Conservation (phyloP, 208 protist genomes). For the Sergeia podlipaevii region DNA sequence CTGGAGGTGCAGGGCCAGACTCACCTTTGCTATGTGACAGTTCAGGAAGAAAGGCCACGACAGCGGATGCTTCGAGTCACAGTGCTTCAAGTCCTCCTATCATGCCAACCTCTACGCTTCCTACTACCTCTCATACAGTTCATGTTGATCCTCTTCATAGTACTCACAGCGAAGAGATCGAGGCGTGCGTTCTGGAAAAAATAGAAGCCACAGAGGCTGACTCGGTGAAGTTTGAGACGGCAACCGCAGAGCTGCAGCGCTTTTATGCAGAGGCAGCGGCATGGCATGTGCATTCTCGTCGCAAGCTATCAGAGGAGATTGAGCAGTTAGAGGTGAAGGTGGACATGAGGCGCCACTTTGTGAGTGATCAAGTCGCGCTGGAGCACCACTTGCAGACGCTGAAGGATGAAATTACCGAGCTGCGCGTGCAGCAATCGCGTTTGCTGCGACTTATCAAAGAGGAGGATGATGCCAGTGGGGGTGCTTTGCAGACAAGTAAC, state of each 20-base stretch:
- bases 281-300: constrained; percentile 8
- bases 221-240: constrained; percentile 9
- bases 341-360: constrained; percentile 5
- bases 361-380: neutral
- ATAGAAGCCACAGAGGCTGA: constrained; percentile 9
- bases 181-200: constrained; percentile 10
- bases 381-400: neutral
- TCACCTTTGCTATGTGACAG: too few species aligned
- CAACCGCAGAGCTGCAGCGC: constrained; percentile 8
- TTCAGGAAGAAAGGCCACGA: too few species aligned
- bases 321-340: constrained; percentile 17
- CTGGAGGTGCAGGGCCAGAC: too few species aligned
- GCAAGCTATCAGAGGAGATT: constrained; percentile 12
- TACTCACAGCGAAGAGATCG: neutral
- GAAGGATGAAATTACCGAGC: too few species aligned
- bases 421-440: neutral
- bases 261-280: constrained; percentile 5
- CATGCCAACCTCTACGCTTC: too few species aligned
- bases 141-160: too few species aligned
- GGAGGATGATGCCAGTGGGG: too few species aligned
- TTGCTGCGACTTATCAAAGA: constrained; percentile 1
- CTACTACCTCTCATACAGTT: too few species aligned
- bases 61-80: too few species aligned
- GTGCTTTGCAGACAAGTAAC: too few species aligned
- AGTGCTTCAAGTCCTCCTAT: too few species aligned